phyloP scores from a whole-genome alignment of 306 rosid species.

The Inga leiocalycina region DNA sequence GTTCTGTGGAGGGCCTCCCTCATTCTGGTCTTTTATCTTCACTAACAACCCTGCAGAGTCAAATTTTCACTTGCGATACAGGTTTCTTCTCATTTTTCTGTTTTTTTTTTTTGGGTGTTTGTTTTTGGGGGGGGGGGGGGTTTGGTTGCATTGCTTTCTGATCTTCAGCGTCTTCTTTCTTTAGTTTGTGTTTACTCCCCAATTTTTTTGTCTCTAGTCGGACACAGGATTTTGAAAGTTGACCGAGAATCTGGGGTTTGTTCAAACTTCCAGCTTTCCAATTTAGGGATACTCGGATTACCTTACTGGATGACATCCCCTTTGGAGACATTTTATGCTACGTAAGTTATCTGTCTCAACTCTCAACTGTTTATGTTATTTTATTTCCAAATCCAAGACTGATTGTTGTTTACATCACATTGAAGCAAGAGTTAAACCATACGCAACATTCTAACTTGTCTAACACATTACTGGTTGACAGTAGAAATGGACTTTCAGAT shows the following conservation, averaged over 20 bases:
- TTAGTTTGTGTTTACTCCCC: constrained; percentile 32
- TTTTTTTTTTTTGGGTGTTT: background rate
- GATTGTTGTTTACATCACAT: constrained; percentile 17
- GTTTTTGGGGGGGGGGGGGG: background rate
- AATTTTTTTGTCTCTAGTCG: constrained; percentile 61
- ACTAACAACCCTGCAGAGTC: constrained; percentile 55
- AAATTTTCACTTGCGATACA: constrained; percentile 66
- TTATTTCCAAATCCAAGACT: constrained; percentile 10
- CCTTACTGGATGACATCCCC: constrained; percentile 80
- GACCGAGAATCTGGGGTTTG: constrained; percentile 49
- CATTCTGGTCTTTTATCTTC: constrained; percentile 72
- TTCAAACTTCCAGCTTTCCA: constrained; percentile 67
- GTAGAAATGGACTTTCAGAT: constrained; percentile 55
- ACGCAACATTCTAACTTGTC: constrained; percentile 28
- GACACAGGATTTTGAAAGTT: constrained; percentile 78
- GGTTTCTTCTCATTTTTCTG: constrained; percentile 43
- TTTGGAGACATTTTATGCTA: constrained; percentile 56
- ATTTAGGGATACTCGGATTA: constrained; percentile 79
- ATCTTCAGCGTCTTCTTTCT: constrained; percentile 25
- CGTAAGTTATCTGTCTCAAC: constrained; percentile 50
- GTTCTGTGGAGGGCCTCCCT: constrained; percentile 49
- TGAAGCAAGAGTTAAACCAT: constrained; percentile 18
- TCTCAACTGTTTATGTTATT: constrained; percentile 1
- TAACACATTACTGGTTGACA: constrained; percentile 42
- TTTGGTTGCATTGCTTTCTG: background rate